phyloP scores from a whole-genome alignment of 768 basidiomycete species.

The Ephemerocybe angulata region DNA sequence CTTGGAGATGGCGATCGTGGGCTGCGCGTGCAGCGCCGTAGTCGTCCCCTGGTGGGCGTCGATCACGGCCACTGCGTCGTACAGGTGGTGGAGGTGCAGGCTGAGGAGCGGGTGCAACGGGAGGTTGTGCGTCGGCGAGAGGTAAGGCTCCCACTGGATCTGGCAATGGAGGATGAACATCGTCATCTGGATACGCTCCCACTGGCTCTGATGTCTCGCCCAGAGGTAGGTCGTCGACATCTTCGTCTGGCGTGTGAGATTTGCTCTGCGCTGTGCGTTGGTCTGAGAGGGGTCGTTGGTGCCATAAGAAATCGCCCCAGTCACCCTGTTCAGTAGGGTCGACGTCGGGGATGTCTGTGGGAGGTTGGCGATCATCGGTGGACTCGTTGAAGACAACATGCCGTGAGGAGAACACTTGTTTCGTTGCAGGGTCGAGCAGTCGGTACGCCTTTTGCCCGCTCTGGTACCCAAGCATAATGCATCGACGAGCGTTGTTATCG shows the following conservation, averaged over 20 bases:
- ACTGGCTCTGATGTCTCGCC: constrained; percentile 1
- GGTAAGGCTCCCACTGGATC: not conserved
- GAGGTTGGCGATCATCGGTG: not conserved
- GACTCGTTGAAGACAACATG: constrained; percentile 11
- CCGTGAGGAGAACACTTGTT: constrained; percentile 5
- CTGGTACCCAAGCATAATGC: constrained; percentile 14
- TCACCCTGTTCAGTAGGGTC: not conserved
- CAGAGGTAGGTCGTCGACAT: constrained; percentile 3
- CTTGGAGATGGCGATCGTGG: too few relatives aligned
- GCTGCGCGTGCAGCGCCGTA: too few relatives aligned
- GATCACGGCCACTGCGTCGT: too few relatives aligned
- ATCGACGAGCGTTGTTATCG: constrained; percentile 11
- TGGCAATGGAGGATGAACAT: not conserved
- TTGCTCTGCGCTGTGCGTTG: too few relatives aligned
- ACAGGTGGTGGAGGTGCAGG: too few relatives aligned
- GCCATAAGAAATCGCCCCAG: not conserved
- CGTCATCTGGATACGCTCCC: not conserved
- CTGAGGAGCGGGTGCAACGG: not conserved
- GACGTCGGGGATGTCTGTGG: not conserved
- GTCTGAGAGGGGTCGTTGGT: not conserved
- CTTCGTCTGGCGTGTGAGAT: too few relatives aligned
- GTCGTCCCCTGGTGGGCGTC: too few relatives aligned
- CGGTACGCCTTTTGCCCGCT: constrained; percentile 15
- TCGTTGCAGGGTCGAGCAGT: constrained; percentile 4
- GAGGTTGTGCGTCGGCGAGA: not conserved